Evolutionary conservation across 306 rosid genomes (phyloP), one percentile per base, ranked within the genome.

Genomic region (Cicer arietinum): DNA sequence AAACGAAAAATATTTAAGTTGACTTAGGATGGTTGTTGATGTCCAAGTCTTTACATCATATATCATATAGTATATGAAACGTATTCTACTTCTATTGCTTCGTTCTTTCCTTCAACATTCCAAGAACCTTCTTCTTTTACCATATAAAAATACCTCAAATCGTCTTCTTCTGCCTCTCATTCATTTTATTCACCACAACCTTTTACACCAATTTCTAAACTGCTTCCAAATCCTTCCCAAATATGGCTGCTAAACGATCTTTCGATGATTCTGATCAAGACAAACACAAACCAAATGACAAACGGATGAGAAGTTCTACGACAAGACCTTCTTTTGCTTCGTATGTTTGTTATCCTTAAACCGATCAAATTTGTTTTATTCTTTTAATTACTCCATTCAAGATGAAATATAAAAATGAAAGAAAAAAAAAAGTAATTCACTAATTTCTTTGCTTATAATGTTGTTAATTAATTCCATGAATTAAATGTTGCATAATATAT

Each of bases 241-340:
- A 76, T 58, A 91, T 94, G 98, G 90, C 96, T 0, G 83, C 89
- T 0, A 94, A 94, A 81, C 82, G 98, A 10, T 83, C 74, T 7
- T 61, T 73, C 2, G 77, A 81, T 48, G 90, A 80, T 39, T 69
- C 85, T 20, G 86, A 87, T 62, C 58, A 82, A 17, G 83, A 87
- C 82, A 77, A 54, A 7, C 85, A 84, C 50, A 85, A 62, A 35
- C 82, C 80, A 4, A 13, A 8, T 13, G 92, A 90, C 57, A 87
- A 80, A 74, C 83, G 85, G 17, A 84, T 76, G 17, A 84, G 77
- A 75, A 73, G 30, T 25, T 2, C 92, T 8, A 77, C 80, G 16
- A 65, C 80, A 39, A 66, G 73, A 59, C 81, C 85, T 61, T 83
- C 92, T 79, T 84, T 91, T 76, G 92, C 98, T 17, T 91, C 97